Percentiles rank a stretch among this genome's conserved stretches.
These are phyloP conservation scores for Perkinsus chesapeaki DNA, from an alignment of 169 alveolate genomes.

Conservation along the genomic window DNA sequence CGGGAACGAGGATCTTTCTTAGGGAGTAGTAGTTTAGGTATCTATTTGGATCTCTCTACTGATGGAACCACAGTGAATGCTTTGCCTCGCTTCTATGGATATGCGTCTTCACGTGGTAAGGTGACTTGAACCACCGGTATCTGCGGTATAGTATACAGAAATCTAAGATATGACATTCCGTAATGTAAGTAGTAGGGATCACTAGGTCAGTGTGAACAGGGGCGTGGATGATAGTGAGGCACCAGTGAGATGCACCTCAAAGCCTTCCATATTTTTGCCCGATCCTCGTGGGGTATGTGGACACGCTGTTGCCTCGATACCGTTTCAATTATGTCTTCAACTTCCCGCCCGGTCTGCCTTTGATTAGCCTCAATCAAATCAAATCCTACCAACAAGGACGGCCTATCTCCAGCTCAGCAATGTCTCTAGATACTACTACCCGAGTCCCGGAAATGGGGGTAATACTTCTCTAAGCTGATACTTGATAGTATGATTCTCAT, in stretches of 20 bases:
- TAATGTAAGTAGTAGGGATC: too few relatives aligned
- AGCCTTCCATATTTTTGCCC: neutral
- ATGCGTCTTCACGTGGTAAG: neutral
- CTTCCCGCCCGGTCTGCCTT: neutral
- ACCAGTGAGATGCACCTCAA: too few relatives aligned
- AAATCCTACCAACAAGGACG: neutral
- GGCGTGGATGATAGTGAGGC: too few relatives aligned
- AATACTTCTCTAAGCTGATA: neutral
- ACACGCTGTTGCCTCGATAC: neutral
- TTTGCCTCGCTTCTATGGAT: neutral
- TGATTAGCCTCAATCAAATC: neutral
- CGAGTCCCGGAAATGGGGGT: neutral
- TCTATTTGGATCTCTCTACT: neutral
- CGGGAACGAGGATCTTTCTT: neutral
- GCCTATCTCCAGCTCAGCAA: neutral
- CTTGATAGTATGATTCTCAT: neutral
- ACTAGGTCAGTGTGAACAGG: too few relatives aligned
- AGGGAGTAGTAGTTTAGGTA: neutral
- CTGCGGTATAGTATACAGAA: neutral
- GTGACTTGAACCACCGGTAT: neutral
- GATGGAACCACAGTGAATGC: neutral
- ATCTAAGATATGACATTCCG: too few relatives aligned
- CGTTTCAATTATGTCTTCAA: neutral
- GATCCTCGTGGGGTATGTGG: neutral
- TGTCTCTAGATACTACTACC: neutral